Evolutionary conservation across 1,284 basidiomycete species (phyloP).

Genomic region (Ceratobasidium sp.): DNA sequence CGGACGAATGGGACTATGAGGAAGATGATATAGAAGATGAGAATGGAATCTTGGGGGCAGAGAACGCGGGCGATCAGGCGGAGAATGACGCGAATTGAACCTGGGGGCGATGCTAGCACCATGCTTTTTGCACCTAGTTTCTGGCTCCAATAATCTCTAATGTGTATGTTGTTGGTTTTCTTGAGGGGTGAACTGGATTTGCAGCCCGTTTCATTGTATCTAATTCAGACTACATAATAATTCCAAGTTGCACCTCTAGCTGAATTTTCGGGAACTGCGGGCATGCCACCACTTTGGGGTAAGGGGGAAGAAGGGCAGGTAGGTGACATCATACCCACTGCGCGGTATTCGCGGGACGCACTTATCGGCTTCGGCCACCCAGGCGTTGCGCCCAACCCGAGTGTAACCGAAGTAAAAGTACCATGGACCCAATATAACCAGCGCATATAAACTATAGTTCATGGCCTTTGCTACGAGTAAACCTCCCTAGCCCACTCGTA

Average conservation of each 20-base stretch:
- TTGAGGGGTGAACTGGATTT: too few species aligned
- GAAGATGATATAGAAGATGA: not conserved
- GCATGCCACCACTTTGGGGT: conserved; percentile 17
- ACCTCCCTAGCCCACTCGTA: conserved; percentile 20
- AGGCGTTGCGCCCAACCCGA: not conserved
- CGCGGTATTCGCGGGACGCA: conserved; percentile 61
- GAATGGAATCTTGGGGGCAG: not conserved
- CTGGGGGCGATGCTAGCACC: not conserved
- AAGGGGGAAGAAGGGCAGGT: conserved; percentile 70
- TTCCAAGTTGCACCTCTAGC: not conserved
- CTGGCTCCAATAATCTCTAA: too few species aligned
- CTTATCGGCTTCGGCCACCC: not conserved
- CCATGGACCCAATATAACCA: conserved; percentile 92
- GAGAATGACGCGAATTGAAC: not conserved
- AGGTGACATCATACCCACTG: conserved; percentile 87
- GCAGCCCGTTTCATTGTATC: too few species aligned
- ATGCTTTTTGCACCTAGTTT: too few species aligned
- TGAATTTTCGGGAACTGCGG: not conserved
- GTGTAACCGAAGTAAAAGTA: conserved; percentile 55
- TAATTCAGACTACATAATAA: too few species aligned
- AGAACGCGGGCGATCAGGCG: not conserved
- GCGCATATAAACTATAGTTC: conserved; percentile 81
- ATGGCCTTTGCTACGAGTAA: conserved; percentile 62
- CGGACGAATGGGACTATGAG: not conserved
- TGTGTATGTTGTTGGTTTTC: too few species aligned